Evolutionary conservation across 768 basidiomycete genomes (phyloP).

Genomic region (Chlorophyllum brunneum): DNA sequence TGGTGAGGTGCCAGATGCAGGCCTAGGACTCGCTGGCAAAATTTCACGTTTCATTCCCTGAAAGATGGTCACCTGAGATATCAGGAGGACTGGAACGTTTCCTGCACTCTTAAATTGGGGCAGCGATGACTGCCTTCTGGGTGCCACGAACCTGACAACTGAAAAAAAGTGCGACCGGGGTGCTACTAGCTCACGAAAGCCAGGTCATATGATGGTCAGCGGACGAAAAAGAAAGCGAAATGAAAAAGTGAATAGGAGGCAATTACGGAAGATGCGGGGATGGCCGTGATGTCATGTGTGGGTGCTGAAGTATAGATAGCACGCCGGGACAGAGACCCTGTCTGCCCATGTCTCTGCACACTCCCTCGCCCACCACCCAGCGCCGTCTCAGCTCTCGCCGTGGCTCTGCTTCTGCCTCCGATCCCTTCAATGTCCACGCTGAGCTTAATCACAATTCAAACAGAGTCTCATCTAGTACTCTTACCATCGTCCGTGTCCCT

Average conservation of each 20-base stretch:
- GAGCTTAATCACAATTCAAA: conserved; percentile 48
- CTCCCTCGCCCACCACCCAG: conserved; percentile 9
- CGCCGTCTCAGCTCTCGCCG: conserved; percentile 49
- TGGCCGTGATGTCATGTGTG: conserved; percentile 9
- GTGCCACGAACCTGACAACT: no score
- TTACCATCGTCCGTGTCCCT: conserved; percentile 73
- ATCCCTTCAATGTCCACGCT: conserved; percentile 61
- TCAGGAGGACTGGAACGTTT: no score
- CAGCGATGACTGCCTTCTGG: no score
- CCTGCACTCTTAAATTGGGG: no score
- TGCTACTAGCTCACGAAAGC: not conserved
- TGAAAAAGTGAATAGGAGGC: not conserved
- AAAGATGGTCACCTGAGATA: no score
- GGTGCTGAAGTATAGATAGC: not conserved
- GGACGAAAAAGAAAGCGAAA: not conserved
- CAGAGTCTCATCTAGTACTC: conserved; percentile 54
- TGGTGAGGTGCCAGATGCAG: no score
- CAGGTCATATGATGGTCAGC: not conserved
- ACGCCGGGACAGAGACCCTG: not conserved
- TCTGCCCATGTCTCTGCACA: conserved; percentile 1
- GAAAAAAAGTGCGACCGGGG: no score
- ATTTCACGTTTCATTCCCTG: no score
- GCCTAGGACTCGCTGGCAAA: no score
- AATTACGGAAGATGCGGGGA: not conserved
- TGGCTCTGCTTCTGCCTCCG: conserved; percentile 64